Percentiles rank a stretch among this genome's conserved stretches.
Conservation (phyloP, 441 rosid genomes). For the Capsella rubella region DNA sequence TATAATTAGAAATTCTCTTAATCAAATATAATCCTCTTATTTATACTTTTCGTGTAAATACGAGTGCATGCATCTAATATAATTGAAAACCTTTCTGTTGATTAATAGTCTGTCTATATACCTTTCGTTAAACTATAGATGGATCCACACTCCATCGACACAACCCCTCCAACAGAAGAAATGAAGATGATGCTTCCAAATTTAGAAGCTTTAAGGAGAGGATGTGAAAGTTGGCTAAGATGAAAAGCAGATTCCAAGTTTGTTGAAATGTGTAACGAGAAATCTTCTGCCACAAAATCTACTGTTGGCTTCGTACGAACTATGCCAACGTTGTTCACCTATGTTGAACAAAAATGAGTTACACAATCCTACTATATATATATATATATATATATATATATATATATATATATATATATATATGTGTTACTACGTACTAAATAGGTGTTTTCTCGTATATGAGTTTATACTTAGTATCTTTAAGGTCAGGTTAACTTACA, state of each 20-base stretch:
- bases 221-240: constrained; percentile 52
- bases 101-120: background rate
- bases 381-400: background rate
- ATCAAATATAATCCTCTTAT: background rate
- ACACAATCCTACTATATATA: background rate
- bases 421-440: background rate
- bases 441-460: background rate
- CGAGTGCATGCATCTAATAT: background rate
- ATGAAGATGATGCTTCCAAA: constrained; percentile 50
- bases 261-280: constrained; percentile 42
- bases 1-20: background rate
- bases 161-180: constrained; percentile 47
- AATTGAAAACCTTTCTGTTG: background rate
- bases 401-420: background rate
- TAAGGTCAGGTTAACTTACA: background rate
- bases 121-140: constrained; percentile 41
- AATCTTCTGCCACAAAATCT: constrained; percentile 46
- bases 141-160: constrained; percentile 40
- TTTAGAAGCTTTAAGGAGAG: constrained; percentile 48
- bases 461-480: background rate
- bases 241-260: constrained; percentile 54
- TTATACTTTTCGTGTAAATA: background rate
- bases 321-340: constrained; percentile 58
- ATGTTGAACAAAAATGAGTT: background rate
- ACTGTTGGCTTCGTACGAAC: constrained; percentile 34